These are phyloP conservation scores for Immersiella caudata DNA, from an alignment of 495 filamentous ascomycete species.

Conservation along the genomic window DNA sequence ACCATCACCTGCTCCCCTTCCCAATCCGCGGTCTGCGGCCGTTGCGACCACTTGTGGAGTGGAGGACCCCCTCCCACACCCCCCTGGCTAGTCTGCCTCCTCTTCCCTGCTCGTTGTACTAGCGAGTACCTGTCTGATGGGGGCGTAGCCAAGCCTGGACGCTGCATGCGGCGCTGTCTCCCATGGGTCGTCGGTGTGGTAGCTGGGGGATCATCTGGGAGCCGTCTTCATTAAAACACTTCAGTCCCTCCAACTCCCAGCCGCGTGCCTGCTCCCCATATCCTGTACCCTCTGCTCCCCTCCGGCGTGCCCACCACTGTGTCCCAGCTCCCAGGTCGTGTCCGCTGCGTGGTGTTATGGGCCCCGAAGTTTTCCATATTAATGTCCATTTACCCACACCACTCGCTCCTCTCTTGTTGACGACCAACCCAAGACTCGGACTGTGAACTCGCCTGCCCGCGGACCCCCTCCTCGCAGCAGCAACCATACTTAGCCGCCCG, in stretches of 20 bases:
- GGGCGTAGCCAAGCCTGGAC: conserved; percentile 12
- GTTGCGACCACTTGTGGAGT: conserved; percentile 10
- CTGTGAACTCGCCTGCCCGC: conserved; percentile 30
- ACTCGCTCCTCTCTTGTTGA: conserved; percentile 42
- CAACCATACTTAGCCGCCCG: conserved; percentile 20
- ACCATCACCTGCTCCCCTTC: conserved; percentile 31
- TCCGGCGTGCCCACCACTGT: not conserved
- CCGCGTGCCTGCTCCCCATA: conserved; percentile 1
- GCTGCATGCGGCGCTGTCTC: conserved; percentile 16
- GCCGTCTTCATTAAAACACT: conserved; percentile 24
- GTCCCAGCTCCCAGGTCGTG: conserved; percentile 28
- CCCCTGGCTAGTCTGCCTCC: conserved; percentile 1
- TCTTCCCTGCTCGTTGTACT: not conserved
- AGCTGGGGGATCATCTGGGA: conserved; percentile 14
- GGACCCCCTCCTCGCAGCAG: conserved; percentile 31
- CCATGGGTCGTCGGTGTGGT: conserved; percentile 14
- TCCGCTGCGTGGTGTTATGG: conserved; percentile 35
- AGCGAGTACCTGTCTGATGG: not conserved
- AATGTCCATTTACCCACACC: conserved; percentile 51
- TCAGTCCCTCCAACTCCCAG: conserved; percentile 13
- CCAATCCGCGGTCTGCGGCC: conserved; percentile 25
- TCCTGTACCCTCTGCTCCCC: conserved; percentile 20
- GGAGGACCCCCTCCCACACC: not conserved
- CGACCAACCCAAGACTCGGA: conserved; percentile 41
- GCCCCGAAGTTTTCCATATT: conserved; percentile 47